These are phyloP conservation scores for Scheffersomyces amazonensis DNA, from an alignment of 805 yeast species.

Conservation along the genomic window DNA sequence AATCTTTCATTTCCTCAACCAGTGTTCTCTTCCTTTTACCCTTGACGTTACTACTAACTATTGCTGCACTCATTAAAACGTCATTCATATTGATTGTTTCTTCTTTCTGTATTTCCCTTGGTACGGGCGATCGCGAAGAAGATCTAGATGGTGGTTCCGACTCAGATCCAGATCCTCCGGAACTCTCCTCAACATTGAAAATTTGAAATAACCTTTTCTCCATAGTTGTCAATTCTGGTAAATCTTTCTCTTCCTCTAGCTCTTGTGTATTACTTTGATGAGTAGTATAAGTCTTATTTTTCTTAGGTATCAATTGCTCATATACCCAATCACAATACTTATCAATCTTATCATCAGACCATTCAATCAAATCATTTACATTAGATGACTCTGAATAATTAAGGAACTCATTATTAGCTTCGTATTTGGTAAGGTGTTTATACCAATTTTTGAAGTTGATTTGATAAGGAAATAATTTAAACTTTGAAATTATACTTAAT, in stretches of 20 bases:
- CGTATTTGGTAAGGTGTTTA: slow-evolving; percentile 11
- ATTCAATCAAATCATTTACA: slow-evolving; percentile 32
- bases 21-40: neutral
- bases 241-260: slow-evolving; percentile 5
- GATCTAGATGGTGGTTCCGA: neutral
- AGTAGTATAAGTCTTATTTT: slow-evolving; percentile 8
- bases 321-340: slow-evolving; percentile 52
- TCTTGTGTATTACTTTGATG: neutral
- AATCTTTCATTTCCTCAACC: neutral
- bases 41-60: no score
- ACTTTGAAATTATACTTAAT: slow-evolving; percentile 20
- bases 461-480: neutral
- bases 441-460: slow-evolving; percentile 15
- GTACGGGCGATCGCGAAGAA: neutral
- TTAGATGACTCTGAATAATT: slow-evolving; percentile 1
- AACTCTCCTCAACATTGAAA: slow-evolving; percentile 20
- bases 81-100: neutral
- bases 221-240: slow-evolving; percentile 21
- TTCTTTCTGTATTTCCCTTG: neutral
- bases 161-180: neutral
- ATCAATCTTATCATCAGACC: slow-evolving; percentile 47
- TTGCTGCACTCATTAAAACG: neutral
- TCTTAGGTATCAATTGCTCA: slow-evolving; percentile 24
- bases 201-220: slow-evolving; percentile 30
- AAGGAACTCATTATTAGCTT: slow-evolving; percentile 14